A percentile compares a stretch with the other conserved stretches of the same genome.
These are phyloP conservation scores for Fusarium humuli DNA, from an alignment of 2,329 filamentous ascomycete genomes.

Conservation along the genomic window DNA sequence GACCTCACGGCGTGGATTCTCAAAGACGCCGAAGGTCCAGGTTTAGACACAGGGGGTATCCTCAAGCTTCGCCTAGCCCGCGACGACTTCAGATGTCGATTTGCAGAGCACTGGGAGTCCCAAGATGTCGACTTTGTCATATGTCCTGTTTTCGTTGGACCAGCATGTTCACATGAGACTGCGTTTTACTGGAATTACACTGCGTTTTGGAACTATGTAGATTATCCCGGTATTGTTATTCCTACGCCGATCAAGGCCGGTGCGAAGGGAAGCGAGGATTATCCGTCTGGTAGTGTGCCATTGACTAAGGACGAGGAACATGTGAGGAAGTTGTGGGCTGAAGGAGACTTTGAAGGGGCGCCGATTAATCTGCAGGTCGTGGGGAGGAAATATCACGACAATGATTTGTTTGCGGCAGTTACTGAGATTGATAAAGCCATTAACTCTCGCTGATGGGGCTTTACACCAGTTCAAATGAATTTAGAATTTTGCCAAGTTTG, in stretches of 20 bases:
- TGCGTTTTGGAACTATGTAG: constrained; percentile 52
- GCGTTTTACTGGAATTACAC: constrained; percentile 53
- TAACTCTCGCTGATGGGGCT: neutral
- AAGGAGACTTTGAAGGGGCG: constrained; percentile 51
- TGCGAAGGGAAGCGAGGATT: neutral
- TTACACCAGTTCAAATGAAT: rapidly evolving
- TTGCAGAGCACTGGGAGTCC: constrained; percentile 49
- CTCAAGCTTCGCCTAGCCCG: constrained; percentile 41
- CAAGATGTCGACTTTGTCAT: constrained; percentile 53
- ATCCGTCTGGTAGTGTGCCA: neutral
- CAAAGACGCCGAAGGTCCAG: constrained; percentile 27
- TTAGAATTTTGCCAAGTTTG: neutral
- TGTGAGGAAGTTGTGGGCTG: constrained; percentile 49
- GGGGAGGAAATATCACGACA: constrained; percentile 51
- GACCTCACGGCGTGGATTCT: constrained; percentile 46
- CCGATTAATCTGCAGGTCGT: constrained; percentile 52
- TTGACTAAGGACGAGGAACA: constrained; percentile 25
- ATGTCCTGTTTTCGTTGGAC: constrained; percentile 36
- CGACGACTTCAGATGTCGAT: constrained; percentile 49
- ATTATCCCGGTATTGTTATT: constrained; percentile 51
- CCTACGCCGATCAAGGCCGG: constrained; percentile 48
- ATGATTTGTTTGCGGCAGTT: constrained; percentile 9
- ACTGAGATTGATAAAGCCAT: neutral
- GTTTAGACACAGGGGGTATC: constrained; percentile 31
- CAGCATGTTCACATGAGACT: constrained; percentile 52